Evolutionary conservation across 306 rosid species (phyloP).

Genomic region (Prosopis cineraria): DNA sequence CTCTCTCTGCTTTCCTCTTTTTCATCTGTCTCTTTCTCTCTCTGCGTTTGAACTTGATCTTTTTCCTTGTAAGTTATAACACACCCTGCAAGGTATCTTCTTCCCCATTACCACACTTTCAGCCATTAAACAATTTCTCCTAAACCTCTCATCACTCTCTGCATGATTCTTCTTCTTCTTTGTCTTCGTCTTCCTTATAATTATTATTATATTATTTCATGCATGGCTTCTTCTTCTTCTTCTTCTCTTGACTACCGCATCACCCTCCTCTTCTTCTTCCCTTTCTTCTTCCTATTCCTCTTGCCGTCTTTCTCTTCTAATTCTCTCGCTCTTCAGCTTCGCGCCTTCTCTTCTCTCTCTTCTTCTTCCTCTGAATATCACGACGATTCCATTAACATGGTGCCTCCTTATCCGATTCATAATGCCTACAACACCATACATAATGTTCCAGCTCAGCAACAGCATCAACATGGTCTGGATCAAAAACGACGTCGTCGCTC

Average conservation of each 20-base stretch:
- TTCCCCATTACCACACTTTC: slow-evolving; percentile 25
- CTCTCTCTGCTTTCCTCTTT: neutral
- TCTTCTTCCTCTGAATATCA: neutral
- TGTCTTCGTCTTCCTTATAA: neutral
- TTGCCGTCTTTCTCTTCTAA: slow-evolving; percentile 4
- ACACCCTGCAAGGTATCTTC: slow-evolving; percentile 43
- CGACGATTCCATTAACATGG: slow-evolving; percentile 8
- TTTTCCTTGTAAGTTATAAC: slow-evolving; percentile 27
- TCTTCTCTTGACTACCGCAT: slow-evolving; percentile 33
- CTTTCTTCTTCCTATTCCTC: slow-evolving; percentile 43
- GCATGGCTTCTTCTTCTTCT: slow-evolving; percentile 66
- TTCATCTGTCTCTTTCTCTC: slow-evolving; percentile 28
- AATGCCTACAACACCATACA: neutral
- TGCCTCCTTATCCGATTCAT: neutral
- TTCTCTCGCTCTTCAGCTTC: slow-evolving; percentile 12
- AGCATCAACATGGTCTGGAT: neutral
- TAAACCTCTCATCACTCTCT: slow-evolving; percentile 12
- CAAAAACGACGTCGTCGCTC: slow-evolving; percentile 28
- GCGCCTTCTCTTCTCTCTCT: slow-evolving; percentile 10
- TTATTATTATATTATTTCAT: slow-evolving; percentile 38
- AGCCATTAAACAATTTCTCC: neutral
- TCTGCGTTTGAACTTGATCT: slow-evolving; percentile 33
- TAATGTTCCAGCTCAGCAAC: slow-evolving; percentile 24
- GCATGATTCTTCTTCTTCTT: slow-evolving; percentile 38
- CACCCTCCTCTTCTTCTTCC: slow-evolving; percentile 51